Percentiles rank a stretch among this genome's conserved stretches.
Conservation (phyloP, 495 filamentous ascomycete species). For the Tuber umbilicatum region DNA sequence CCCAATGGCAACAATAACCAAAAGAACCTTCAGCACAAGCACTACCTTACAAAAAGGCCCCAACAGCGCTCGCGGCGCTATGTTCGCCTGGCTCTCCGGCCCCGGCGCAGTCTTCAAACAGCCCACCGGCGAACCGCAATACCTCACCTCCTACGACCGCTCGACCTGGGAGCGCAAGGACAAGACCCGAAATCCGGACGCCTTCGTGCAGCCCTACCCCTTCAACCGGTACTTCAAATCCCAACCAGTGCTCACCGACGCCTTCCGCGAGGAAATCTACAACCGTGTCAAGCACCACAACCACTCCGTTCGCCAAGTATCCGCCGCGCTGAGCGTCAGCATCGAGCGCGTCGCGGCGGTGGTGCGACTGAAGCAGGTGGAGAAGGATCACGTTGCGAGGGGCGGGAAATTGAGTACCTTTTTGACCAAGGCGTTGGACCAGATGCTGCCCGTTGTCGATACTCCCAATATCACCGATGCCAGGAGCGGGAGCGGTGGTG, state of each 20-base stretch:
- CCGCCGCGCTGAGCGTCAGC: constrained; percentile 68
- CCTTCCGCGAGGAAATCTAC: constrained; percentile 69
- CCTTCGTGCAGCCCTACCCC: constrained; percentile 57
- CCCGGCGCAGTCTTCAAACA: constrained; percentile 53
- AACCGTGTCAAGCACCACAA: constrained; percentile 56
- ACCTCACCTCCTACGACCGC: constrained; percentile 52
- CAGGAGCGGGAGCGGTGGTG: constrained; percentile 11
- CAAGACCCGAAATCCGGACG: constrained; percentile 1
- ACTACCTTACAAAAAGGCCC: not conserved
- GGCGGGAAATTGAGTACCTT: constrained; percentile 67
- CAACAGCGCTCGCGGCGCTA: constrained; percentile 46
- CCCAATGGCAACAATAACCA: not conserved
- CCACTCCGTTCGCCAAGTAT: constrained; percentile 67
- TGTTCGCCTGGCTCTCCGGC: constrained; percentile 63
- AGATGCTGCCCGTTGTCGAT: constrained; percentile 67
- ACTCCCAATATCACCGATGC: constrained; percentile 35
- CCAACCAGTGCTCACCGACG: constrained; percentile 68
- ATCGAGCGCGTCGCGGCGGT: constrained; percentile 84
- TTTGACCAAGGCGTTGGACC: constrained; percentile 66
- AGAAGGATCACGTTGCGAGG: constrained; percentile 58
- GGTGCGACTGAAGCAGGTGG: constrained; percentile 76
- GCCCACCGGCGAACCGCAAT: constrained; percentile 59
- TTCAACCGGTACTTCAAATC: constrained; percentile 64
- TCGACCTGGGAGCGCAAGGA: constrained; percentile 31
- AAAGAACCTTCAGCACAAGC: not conserved